Base-by-base conservation (phyloP, 495 filamentous ascomycete species). In the Geopyxis carbonaria region DNA sequence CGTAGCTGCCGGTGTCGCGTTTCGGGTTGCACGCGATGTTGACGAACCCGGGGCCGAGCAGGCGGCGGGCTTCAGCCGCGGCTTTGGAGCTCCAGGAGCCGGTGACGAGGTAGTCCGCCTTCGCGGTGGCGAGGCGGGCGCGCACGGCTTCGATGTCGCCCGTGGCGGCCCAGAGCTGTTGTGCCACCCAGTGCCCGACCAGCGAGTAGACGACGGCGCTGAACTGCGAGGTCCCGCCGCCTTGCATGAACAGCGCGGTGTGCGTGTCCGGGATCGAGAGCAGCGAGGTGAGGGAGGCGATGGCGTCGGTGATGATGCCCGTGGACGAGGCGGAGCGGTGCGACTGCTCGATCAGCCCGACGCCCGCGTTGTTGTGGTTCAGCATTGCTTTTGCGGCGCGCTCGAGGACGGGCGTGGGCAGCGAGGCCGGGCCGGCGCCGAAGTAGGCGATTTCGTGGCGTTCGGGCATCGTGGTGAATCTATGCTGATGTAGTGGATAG, bases 81-180 rank as follows among this genome's bases (percentile, higher is more conserved):
- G 84, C 85, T 60, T 95, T 93, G 45, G 80, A 65, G 21, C 80
- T 86, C 87, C 89, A 93, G n/a, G 73, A 72, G 42, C 87, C 86
- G 25, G 89, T 92, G 24, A 93, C 78, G 13, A 93, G 64, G 57
- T 95, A 95, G 57, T 93, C 89, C 14, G 89, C 57, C 56, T 73
- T 76, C 54, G 73, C 70, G 48, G 69, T 69, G 44, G 64, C 64
- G 35, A 91, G 63, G 36, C 65, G 61, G 40, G 68, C 63, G 5
- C 80, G 48, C 13, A 82, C 59, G 29, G 68, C 67, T 16, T 67
- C 70, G 31, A 70, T 52, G 14, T 65, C 60, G 11, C 50, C 57
- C 20, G 55, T 59, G 43, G 58, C 47, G 14, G 59, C 53, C 16
- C 51, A 38, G 27, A 69, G 58, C 28, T 73, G 62, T 47, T 65